Evolutionary conservation across 495 filamentous ascomycete species (phyloP).

Genomic region (Xylaria longipes): DNA sequence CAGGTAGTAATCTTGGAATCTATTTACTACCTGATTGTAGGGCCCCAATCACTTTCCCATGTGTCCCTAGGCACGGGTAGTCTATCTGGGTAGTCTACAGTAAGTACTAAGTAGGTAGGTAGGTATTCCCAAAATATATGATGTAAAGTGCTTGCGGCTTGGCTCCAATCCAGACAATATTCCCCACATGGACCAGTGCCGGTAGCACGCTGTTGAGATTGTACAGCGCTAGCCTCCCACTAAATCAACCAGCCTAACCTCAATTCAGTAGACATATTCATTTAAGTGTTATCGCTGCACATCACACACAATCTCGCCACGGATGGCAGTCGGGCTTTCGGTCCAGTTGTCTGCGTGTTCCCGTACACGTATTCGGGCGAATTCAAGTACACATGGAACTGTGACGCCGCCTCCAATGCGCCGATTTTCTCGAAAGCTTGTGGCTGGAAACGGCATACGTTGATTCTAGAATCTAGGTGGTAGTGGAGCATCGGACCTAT

Average conservation of each 20-base stretch:
- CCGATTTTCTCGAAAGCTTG: background rate
- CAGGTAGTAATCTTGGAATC: background rate
- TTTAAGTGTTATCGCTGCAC: background rate
- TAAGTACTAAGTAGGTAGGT: no score
- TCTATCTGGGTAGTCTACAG: no score
- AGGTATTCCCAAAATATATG: background rate
- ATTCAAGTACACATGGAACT: background rate
- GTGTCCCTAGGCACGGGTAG: no score
- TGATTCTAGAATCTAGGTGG: no score
- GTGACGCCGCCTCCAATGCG: background rate
- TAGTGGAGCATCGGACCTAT: no score
- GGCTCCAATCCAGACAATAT: background rate
- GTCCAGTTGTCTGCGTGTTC: background rate
- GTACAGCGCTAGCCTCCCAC: slow-evolving; percentile 2
- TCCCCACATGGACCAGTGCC: slow-evolving; percentile 5
- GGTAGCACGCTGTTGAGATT: background rate
- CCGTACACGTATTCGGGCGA: background rate
- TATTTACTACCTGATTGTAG: background rate
- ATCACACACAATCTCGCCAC: background rate
- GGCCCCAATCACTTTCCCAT: background rate
- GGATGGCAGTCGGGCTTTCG: background rate
- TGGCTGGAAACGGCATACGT: background rate
- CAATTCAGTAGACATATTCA: background rate
- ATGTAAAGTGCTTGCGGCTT: slow-evolving; percentile 5
- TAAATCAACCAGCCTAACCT: background rate